Percentiles rank a stretch among this genome's conserved stretches.
phyloP scores from a whole-genome alignment of 208 protist genomes.

The Wallacemonas sp. region DNA sequence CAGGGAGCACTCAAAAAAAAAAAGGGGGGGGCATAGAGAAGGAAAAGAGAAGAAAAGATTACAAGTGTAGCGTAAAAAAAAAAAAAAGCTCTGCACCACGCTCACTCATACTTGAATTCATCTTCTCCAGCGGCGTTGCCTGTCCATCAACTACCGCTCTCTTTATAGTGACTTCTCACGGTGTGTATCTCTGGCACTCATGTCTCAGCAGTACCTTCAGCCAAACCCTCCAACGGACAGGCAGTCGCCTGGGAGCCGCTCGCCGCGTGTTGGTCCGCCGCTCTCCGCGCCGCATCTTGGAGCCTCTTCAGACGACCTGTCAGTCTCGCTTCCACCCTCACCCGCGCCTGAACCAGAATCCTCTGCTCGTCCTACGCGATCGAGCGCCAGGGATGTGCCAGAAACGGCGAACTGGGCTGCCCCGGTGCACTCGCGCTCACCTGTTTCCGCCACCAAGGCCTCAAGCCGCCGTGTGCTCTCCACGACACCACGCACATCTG shows the following conservation, averaged over 20 bases:
- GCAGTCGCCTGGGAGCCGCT: neutral
- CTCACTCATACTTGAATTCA: too few relatives aligned
- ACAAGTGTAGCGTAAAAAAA: too few relatives aligned
- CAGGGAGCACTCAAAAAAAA: too few relatives aligned
- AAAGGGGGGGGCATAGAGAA: too few relatives aligned
- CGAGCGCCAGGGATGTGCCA: neutral
- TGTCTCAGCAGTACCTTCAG: neutral
- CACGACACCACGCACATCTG: neutral
- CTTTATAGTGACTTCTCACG: constrained; percentile 16
- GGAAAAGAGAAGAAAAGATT: too few relatives aligned
- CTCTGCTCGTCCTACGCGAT: neutral
- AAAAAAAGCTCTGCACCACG: too few relatives aligned
- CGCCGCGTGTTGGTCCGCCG: neutral
- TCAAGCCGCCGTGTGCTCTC: neutral
- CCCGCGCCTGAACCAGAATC: too few relatives aligned
- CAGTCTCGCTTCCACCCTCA: neutral
- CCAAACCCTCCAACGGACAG: neutral
- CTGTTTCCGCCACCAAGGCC: neutral
- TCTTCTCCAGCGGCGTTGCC: too few relatives aligned
- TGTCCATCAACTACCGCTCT: too few relatives aligned
- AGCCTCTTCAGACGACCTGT: neutral
- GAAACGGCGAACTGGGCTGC: neutral
- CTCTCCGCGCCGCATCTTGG: neutral
- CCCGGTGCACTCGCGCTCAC: constrained; percentile 6
- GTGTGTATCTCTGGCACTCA: constrained; percentile 3